These are phyloP conservation scores for Pseudogymnoascus sp. DNA, from an alignment of 2,329 filamentous ascomycete species.

Conservation along the genomic window DNA sequence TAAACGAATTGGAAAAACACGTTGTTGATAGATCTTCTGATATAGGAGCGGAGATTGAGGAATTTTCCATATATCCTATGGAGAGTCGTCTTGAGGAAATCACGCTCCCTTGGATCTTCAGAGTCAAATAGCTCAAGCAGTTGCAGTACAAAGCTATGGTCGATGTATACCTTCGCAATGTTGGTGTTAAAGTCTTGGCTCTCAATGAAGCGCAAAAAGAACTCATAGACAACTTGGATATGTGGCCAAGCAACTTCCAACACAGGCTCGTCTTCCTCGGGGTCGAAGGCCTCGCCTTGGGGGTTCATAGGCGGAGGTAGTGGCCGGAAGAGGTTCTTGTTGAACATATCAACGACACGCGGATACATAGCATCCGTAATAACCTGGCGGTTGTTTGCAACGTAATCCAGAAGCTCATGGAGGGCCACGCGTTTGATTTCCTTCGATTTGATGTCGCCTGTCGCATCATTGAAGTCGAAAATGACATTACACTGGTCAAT, in stretches of 20 bases:
- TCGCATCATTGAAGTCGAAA: constrained; percentile 98
- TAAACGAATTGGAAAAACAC: constrained; percentile 99
- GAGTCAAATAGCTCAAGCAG: constrained; percentile 97
- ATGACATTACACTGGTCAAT: constrained; percentile 99
- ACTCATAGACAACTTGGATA: constrained; percentile 98
- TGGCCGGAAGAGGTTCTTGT: constrained; percentile 94
- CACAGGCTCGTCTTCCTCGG: constrained; percentile 96
- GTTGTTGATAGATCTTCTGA: constrained; percentile 97
- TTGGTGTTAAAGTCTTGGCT: constrained; percentile 99
- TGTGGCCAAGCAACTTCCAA: constrained; percentile 98
- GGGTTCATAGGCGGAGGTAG: constrained; percentile 97
- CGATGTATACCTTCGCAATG: constrained; percentile 97
- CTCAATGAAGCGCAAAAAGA: constrained; percentile 97
- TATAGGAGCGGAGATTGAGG: constrained; percentile 92
- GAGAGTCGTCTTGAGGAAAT: constrained; percentile 95
- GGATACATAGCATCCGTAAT: constrained; percentile 99
- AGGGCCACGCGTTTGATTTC: constrained; percentile 96
- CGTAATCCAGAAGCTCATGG: constrained; percentile 94
- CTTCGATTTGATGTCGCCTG: constrained; percentile 98
- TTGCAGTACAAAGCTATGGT: constrained; percentile 94
- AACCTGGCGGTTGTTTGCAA: constrained; percentile 95
- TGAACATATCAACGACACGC: constrained; percentile 97
- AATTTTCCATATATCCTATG: constrained; percentile 99
- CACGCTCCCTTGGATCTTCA: constrained; percentile 89
- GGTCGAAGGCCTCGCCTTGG: constrained; percentile 95